Conservation (phyloP, 805 yeast species). For the Scheffersomyces stipitis region DNA sequence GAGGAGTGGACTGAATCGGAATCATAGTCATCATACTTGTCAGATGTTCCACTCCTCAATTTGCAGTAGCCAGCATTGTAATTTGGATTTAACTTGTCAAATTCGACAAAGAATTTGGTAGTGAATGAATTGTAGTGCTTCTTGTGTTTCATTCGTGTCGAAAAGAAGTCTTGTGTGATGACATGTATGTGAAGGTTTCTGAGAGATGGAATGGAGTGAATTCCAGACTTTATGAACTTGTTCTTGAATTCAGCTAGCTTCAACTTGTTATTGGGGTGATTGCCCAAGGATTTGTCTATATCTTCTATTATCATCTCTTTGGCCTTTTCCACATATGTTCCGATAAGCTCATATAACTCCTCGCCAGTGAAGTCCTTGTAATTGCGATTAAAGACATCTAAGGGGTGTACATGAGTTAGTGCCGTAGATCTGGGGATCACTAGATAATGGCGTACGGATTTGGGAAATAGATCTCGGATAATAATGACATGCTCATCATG, state of each 20-base stretch:
- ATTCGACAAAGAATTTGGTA: constrained; percentile 60
- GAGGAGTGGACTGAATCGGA: constrained; percentile 5
- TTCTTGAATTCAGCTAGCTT: constrained; percentile 17
- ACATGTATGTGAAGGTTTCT: constrained; percentile 72
- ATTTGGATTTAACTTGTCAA: constrained; percentile 41
- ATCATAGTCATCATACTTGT: constrained; percentile 8
- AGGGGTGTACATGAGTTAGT: constrained; percentile 51
- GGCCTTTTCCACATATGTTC: constrained; percentile 38
- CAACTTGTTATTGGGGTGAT: constrained; percentile 7
- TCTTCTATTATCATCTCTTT: constrained; percentile 29
- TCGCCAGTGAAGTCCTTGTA: constrained; percentile 8
- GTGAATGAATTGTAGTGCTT: constrained; percentile 73
- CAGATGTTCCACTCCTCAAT: not conserved
- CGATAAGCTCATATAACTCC: constrained; percentile 25
- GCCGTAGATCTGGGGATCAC: constrained; percentile 52
- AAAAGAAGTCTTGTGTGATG: constrained; percentile 61
- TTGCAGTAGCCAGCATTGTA: constrained; percentile 4
- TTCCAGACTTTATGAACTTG: constrained; percentile 50
- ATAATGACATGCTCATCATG: constrained; percentile 55
- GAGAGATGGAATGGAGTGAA: constrained; percentile 72
- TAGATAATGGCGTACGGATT: constrained; percentile 58
- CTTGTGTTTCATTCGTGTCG: constrained; percentile 54
- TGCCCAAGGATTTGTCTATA: constrained; percentile 18
- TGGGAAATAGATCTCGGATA: constrained; percentile 62
- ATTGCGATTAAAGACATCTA: constrained; percentile 42